Conservation (phyloP, 768 basidiomycete genomes). For the Mycena capillaripes region DNA sequence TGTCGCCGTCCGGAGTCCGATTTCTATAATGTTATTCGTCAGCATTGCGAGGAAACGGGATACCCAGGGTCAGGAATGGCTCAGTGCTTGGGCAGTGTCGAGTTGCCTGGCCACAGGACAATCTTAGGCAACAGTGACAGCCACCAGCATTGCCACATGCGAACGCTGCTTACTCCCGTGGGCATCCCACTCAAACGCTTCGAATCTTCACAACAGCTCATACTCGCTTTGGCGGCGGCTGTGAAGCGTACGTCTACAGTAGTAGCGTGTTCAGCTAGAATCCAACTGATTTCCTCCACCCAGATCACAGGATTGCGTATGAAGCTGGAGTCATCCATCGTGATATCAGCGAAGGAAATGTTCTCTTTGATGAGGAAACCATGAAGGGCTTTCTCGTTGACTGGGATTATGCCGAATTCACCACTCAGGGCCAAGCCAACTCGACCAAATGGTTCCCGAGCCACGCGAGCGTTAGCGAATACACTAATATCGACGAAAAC, state of each 20-base stretch:
- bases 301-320: conserved; percentile 12
- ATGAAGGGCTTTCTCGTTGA: conserved; percentile 22
- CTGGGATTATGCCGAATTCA: conserved; percentile 32
- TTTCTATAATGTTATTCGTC: conserved; percentile 22
- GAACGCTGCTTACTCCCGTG: conserved; percentile 21
- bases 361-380: conserved; percentile 2
- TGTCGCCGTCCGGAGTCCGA: conserved; percentile 28
- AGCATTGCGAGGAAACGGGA: background rate
- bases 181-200: conserved; percentile 14
- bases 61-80: background rate
- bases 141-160: conserved; percentile 14
- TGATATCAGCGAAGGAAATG: conserved; percentile 33
- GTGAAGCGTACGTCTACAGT: conserved; percentile 11
- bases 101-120: background rate
- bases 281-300: background rate
- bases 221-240: background rate
- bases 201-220: background rate
- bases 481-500: conserved; percentile 5
- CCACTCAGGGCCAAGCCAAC: background rate
- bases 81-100: conserved; percentile 23
- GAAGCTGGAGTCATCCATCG: conserved; percentile 26
- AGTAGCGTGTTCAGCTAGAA: background rate
- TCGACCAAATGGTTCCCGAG: background rate
- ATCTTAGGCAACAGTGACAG: background rate
- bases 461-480: background rate